Evolutionary conservation across 495 filamentous ascomycete species (phyloP), one percentile per base, ranked within the genome.

Genomic region (Hypoxylon crocopeplum): DNA sequence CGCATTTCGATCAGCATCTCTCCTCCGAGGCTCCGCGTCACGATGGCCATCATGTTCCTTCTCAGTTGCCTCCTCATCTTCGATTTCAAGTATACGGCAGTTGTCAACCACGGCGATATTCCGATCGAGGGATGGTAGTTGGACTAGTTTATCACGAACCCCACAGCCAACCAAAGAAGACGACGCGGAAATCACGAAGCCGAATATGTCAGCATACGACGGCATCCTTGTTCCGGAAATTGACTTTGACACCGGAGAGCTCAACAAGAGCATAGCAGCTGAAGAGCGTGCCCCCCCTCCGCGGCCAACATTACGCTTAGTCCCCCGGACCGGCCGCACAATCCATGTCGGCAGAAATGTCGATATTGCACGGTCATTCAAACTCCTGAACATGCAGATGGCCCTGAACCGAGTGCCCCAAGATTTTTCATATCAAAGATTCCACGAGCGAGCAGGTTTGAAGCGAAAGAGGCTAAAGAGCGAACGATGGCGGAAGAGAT

Each of bases 391-490:
- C 8, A 59, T 71, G 11, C 57, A 79, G 4, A 39, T 69, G n/a
- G 8, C 21, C 0, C 32, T 37, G 15, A 92, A 92, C 67, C 75
- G 59, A 11, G 71, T 93, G 15, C 71, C 59, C 60, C 7, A 16
- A 3, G 83, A 89, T 67, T 66, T 73, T 34, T 39, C 51, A 3
- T 48, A 30, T 54, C 88, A 92, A 72, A 70, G 78, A 52, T 88
- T 82, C 55, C 85, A 93, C 69, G 90, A 93, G 77, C 73, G 88
- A 40, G 79, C 82, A 2, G 88, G 87, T 3, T 67, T 89, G 70
- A 90, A 90, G 81, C 78, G 86, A 69, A 93, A 92, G 81, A 79
- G 89, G 64, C 66, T 88, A 56, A 74, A 74, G 73, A 83, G 81
- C 32, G 75, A 87, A 75, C 79, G 90, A 55, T 91, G 87, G 84